A percentile compares a stretch with the other conserved stretches of the same genome.
phyloP scores from a whole-genome alignment of 495 filamentous ascomycete species.

The Corynascus novoguineensis region DNA sequence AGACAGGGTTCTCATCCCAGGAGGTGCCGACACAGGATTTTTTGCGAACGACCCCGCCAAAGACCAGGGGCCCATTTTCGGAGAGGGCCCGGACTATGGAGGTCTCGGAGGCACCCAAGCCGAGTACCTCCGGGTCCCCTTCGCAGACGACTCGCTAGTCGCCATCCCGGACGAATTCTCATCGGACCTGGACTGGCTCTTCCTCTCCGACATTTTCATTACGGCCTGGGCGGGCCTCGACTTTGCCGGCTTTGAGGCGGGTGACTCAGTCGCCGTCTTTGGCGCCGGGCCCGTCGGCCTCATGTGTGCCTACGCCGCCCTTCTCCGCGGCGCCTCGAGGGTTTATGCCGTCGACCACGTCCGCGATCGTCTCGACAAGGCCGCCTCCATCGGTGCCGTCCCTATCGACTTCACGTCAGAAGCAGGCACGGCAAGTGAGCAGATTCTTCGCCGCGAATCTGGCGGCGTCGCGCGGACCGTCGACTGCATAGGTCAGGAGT shows the following conservation, averaged over 20 bases:
- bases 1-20: constrained; percentile 34
- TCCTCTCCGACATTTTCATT: constrained; percentile 34
- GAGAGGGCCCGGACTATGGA: neutral
- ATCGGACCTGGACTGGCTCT: constrained; percentile 30
- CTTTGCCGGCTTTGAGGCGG: constrained; percentile 30
- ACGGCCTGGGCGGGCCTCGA: constrained; percentile 38
- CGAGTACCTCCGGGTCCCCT: constrained; percentile 38
- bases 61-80: neutral
- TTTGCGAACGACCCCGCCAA: neutral
- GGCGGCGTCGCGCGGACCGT: constrained; percentile 50
- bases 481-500: constrained; percentile 53
- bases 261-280: constrained; percentile 42
- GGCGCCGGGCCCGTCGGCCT: constrained; percentile 40
- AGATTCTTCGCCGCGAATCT: constrained; percentile 35
- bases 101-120: constrained; percentile 19
- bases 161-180: constrained; percentile 22
- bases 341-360: constrained; percentile 30
- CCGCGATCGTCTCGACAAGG: constrained; percentile 22
- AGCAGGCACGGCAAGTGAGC: constrained; percentile 27
- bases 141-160: constrained; percentile 35
- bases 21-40: neutral
- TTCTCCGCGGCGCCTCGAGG: constrained; percentile 35
- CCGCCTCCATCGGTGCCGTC: constrained; percentile 23
- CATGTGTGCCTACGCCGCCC: constrained; percentile 34
- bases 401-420: constrained; percentile 27